Evolutionary conservation across 441 rosid species (phyloP).

Genomic region (Corymbia citriodora): DNA sequence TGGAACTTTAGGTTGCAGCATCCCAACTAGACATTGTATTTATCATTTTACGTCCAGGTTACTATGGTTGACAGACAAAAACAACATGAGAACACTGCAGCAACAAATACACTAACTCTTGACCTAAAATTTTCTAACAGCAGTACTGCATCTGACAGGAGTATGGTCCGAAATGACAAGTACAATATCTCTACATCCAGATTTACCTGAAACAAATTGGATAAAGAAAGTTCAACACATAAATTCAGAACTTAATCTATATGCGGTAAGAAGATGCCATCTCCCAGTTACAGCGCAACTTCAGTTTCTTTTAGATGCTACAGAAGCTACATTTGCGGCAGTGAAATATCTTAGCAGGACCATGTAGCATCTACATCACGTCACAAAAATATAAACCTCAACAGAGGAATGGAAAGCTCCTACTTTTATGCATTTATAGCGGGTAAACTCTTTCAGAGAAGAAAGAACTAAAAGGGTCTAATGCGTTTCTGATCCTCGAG

Average conservation of each 20-base stretch:
- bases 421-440: background rate
- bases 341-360: background rate
- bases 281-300: background rate
- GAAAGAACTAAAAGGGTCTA: background rate
- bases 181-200: background rate
- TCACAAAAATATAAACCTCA: background rate
- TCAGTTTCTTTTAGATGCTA: background rate
- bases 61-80: background rate
- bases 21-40: background rate
- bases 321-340: background rate
- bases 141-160: background rate
- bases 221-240: background rate
- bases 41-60: background rate
- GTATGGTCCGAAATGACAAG: background rate
- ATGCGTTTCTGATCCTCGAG: background rate
- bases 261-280: background rate
- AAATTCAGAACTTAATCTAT: background rate
- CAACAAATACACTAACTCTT: background rate
- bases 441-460: background rate
- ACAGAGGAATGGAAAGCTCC: background rate
- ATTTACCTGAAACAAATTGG: background rate
- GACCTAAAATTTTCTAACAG: background rate
- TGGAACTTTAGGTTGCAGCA: background rate
- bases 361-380: accelerated
- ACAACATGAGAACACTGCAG: background rate